Base-by-base conservation (phyloP, 139 green algal species). In the Limnomonas spitsbergensis region DNA sequence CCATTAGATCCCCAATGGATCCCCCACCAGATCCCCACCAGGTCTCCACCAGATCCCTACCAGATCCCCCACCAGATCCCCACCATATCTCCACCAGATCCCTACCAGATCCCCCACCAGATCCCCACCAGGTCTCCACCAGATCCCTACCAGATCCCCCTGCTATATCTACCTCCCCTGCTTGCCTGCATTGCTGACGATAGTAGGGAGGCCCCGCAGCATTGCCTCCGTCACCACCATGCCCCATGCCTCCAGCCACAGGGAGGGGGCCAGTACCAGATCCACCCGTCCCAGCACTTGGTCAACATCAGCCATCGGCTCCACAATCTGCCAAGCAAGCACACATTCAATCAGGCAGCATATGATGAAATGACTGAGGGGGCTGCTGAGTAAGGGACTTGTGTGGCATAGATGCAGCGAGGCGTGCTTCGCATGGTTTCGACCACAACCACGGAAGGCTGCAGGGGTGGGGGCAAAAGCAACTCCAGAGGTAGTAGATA, bases 161-260 rank as follows among this genome's bases (percentile, higher is more conserved):
- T 70, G 56, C 56, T 32, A 70, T 70, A 70, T 32, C 29, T 9
- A 38, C 9, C 7, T 24, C 56, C 4, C 24, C 56, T 35, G 56
- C 56, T 70, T 32, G 67, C 84, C 85, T 53, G 78, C 39, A 66
- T 84, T 38, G 54, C 79, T 85, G 34, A 81, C 69, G 0, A 89
- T 20, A 1, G 42, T 77, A 3, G 85, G 85, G 31, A 89, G 9
- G 2, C 85, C 85, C 26, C 82, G 20, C 47, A 86, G 77, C 70
- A 84, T 24, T 1, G 75, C 80, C 26, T 88, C 85, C 3, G 78
- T 80, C 1, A 83, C 85, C 66, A 88, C 85, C 85, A 90, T 88
- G 40, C 85, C 86, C 76, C 79, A 90, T 0, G 86, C 81, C 76
- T 90, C 86, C 24, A 87, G 81, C 86, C 86, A 90, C 35, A 88